Evolutionary conservation across 768 basidiomycete species (phyloP).

Genomic region (Saitozyma sp.): DNA sequence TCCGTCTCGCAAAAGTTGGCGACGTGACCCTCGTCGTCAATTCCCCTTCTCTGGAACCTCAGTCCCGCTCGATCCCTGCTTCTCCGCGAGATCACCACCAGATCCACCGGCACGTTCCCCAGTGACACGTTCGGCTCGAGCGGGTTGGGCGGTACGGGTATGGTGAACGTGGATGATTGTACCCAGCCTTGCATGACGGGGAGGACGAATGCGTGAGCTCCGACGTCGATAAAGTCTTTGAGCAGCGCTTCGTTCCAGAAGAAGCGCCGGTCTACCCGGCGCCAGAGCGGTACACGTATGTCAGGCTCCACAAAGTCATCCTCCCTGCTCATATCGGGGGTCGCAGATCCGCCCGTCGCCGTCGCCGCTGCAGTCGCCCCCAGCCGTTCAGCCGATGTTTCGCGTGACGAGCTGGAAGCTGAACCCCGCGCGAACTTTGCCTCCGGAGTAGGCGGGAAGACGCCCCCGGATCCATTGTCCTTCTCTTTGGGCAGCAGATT

Average conservation of each 20-base stretch:
- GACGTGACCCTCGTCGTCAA: slow-evolving; percentile 88
- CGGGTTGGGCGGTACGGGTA: slow-evolving; percentile 52
- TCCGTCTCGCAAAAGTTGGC: slow-evolving; percentile 97
- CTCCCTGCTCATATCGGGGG: slow-evolving; percentile 11
- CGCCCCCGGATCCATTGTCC: background rate
- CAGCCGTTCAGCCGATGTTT: background rate
- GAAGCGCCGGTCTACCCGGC: slow-evolving; percentile 81
- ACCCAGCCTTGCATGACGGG: slow-evolving; percentile 94
- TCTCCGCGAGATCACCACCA: slow-evolving; percentile 79
- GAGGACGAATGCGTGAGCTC: slow-evolving; percentile 81
- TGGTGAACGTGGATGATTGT: slow-evolving; percentile 68
- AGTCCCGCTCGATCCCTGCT: slow-evolving; percentile 87
- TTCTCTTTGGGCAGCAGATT: slow-evolving; percentile 33
- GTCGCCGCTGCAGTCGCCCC: no score
- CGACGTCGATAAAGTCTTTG: slow-evolving; percentile 81
- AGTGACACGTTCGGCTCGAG: slow-evolving; percentile 25
- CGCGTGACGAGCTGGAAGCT: background rate
- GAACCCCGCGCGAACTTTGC: background rate
- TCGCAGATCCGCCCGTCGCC: no score
- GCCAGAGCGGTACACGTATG: slow-evolving; percentile 81
- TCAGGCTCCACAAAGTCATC: slow-evolving; percentile 70
- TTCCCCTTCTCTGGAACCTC: slow-evolving; percentile 89
- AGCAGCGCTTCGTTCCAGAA: slow-evolving; percentile 96
- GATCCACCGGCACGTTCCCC: slow-evolving; percentile 61
- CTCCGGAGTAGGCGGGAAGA: background rate